Base-by-base conservation (phyloP, 805 yeast species). In the Candida sithepensis region DNA sequence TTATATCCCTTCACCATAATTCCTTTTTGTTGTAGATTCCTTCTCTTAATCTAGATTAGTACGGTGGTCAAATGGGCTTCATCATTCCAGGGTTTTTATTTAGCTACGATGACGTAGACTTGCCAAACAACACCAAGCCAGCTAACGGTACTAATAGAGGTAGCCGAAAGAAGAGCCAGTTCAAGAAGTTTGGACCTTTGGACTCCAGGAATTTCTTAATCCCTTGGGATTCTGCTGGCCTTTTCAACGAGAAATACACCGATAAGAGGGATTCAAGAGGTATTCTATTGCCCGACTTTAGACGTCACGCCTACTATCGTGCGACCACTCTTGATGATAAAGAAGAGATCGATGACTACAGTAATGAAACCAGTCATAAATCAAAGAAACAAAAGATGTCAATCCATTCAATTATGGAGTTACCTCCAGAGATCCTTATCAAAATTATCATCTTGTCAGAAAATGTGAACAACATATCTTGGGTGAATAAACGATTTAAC, bases 401-500 rank as follows among this genome's bases (percentile, higher is more conserved):
- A 16, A 34, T 34, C 20, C n/a, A 34, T 16, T 34, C 38, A n/a
- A n/a, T 34, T 8, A 34, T 21, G 12, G 53, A 55, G n/a, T 45
- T 59, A 6, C 63, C 63, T 1, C 26, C 47, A 2, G 63, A 59
- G 38, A 46, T 59, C 2, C 44, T 59, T 4, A 44, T 53, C 13
- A 45, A 49, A 13, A 54, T 59, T 8, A 45, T 52, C 10, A 43
- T 53, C 2, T 30, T 45, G 6, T 53, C 60, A 1, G 49, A 42
- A 10, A 55, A 56, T 26, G 41, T 57, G 2, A 14, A 23, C 9
- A 43, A 42, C 8, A 26, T 59, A 12, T 16, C 45, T 6, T 13
- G 28, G 7, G 48, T 50, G 1, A 47, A 44, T 41, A 38, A 39
- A n/a, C 42, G 42, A 4, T 48, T 54, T 24, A 33, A 50, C 14